phyloP scores from a whole-genome alignment of 768 basidiomycete genomes.

The Leccinum incarnatum region DNA sequence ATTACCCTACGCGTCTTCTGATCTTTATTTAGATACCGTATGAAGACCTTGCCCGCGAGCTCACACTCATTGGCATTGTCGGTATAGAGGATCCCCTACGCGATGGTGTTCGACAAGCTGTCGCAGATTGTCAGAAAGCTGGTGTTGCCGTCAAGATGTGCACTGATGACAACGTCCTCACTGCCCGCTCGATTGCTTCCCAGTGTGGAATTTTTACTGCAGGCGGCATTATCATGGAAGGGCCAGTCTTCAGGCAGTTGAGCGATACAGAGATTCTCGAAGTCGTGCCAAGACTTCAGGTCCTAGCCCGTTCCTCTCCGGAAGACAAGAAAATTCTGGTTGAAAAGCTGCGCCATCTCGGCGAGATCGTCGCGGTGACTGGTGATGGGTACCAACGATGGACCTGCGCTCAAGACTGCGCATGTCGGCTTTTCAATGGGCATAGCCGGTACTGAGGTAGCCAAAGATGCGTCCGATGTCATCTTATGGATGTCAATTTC shows the following conservation, averaged over 20 bases:
- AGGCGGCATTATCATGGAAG: constrained; percentile 98
- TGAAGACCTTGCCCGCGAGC: constrained; percentile 62
- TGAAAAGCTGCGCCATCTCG: constrained; percentile 78
- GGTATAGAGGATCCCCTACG: constrained; percentile 98
- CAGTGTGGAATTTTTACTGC: constrained; percentile 95
- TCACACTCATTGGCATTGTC: constrained; percentile 85
- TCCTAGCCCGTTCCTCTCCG: constrained; percentile 95
- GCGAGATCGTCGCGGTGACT: constrained; percentile 92
- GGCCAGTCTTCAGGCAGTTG: constrained; percentile 86
- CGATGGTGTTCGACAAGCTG: constrained; percentile 84
- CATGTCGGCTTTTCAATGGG: constrained; percentile 98
- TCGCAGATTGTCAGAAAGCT: constrained; percentile 80
- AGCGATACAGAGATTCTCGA: constrained; percentile 67
- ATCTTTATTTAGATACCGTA: constrained; percentile 54
- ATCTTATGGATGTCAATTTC: constrained; percentile 99
- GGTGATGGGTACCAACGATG: constrained; percentile 98
- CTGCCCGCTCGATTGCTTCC: constrained; percentile 91
- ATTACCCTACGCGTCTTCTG: constrained; percentile 2
- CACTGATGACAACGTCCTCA: constrained; percentile 95
- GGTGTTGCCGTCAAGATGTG: constrained; percentile 98
- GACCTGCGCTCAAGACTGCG: constrained; percentile 92
- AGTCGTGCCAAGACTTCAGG: constrained; percentile 89
- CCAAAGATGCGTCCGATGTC: constrained; percentile 98
- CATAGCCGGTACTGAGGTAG: constrained; percentile 95
- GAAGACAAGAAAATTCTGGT: constrained; percentile 96